These are phyloP conservation scores for Collybiopsis luxurians DNA, from an alignment of 768 basidiomycete genomes.

Conservation along the genomic window DNA sequence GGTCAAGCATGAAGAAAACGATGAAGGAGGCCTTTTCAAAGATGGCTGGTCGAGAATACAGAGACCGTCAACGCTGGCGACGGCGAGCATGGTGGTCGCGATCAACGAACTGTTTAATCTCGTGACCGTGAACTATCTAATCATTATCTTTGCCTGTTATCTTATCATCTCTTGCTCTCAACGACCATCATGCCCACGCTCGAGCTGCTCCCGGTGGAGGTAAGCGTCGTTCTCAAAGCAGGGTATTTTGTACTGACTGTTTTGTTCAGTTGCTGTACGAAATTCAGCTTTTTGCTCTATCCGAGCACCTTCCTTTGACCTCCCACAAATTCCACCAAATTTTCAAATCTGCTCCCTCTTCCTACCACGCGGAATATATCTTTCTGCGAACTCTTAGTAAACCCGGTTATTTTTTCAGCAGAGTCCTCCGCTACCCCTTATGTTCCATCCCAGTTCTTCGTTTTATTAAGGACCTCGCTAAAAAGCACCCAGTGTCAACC, in stretches of 20 bases:
- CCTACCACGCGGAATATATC: conserved; percentile 70
- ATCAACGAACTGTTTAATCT: neutral
- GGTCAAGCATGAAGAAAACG: conserved; percentile 36
- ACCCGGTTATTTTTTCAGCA: conserved; percentile 34
- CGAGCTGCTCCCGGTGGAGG: conserved; percentile 1
- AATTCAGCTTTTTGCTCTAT: conserved; percentile 69
- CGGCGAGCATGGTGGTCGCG: conserved; percentile 46
- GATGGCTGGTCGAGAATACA: conserved; percentile 42
- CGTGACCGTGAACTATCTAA: neutral
- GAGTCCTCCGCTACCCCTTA: conserved; percentile 56
- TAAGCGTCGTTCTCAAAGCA: neutral
- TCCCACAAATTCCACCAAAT: conserved; percentile 52
- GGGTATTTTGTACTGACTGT: neutral
- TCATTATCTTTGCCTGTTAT: neutral
- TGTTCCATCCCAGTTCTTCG: conserved; percentile 56
- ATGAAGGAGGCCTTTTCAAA: conserved; percentile 43
- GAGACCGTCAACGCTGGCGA: conserved; percentile 47
- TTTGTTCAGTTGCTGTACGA: conserved; percentile 69
- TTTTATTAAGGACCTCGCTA: conserved; percentile 35
- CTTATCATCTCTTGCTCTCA: neutral
- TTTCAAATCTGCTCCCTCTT: conserved; percentile 53
- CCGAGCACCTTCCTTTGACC: conserved; percentile 57
- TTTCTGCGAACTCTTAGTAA: conserved; percentile 24
- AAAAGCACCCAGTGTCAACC: conserved; percentile 21
- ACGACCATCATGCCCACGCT: neutral